A percentile compares a stretch with the other conserved stretches of the same genome.
Evolutionary conservation across 345 rosid genomes (phyloP).

Genomic region (Triadica sebifera): DNA sequence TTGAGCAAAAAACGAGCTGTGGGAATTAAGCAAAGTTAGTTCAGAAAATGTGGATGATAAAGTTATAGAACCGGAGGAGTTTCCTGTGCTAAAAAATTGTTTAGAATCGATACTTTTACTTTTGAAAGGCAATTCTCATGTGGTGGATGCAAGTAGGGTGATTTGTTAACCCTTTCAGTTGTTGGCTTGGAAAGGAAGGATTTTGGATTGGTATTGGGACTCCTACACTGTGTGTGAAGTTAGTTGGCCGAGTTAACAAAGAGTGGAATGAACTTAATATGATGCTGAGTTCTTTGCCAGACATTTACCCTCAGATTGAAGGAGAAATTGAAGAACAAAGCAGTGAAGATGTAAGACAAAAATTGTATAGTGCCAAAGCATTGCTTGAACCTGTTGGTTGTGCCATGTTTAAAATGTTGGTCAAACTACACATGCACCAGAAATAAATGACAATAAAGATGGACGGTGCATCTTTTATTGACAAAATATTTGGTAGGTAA

Average conservation of each 20-base stretch:
- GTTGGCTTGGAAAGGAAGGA: constrained; percentile 62
- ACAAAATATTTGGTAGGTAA: too few relatives aligned
- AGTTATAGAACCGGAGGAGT: constrained; percentile 31
- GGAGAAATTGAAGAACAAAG: constrained; percentile 51
- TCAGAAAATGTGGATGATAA: constrained; percentile 40
- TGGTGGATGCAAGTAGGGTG: constrained; percentile 65
- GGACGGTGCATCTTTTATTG: too few relatives aligned
- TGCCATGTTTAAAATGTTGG: constrained; percentile 74
- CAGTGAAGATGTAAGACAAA: constrained; percentile 37
- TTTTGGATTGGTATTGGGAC: constrained; percentile 52
- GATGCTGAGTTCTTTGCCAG: constrained; percentile 63
- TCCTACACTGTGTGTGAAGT: constrained; percentile 51
- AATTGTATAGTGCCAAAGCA: constrained; percentile 41
- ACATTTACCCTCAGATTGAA: constrained; percentile 61
- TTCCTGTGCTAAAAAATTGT: constrained; percentile 45
- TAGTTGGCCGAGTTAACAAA: constrained; percentile 52
- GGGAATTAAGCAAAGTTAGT: constrained; percentile 32
- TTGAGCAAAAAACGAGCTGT: constrained; percentile 51
- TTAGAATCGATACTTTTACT: constrained; percentile 39
- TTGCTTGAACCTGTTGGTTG: constrained; percentile 87
- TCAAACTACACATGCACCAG: too few relatives aligned
- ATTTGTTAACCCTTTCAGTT: constrained; percentile 46
- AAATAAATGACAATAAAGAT: too few relatives aligned
- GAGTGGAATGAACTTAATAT: constrained; percentile 66
- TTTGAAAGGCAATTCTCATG: constrained; percentile 39